Conservation (phyloP, 148 eudicot species). For the Chenopodium berlandieri region DNA sequence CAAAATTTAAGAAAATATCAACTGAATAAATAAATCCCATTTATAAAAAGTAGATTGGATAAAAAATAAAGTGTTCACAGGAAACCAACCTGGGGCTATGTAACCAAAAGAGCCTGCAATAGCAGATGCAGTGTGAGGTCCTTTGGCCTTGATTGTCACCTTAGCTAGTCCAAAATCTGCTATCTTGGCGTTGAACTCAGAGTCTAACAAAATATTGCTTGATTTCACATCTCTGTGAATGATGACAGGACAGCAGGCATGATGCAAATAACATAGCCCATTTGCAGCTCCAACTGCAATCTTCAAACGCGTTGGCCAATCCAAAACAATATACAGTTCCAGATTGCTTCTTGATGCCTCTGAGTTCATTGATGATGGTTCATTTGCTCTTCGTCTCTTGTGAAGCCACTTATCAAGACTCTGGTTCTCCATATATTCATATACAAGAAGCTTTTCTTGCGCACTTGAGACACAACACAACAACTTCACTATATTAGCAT, state of each 20-base stretch:
- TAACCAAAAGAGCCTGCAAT: slow-evolving; percentile 76
- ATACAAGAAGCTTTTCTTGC: slow-evolving; percentile 54
- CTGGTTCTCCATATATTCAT: slow-evolving; percentile 70
- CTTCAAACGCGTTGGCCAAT: slow-evolving; percentile 57
- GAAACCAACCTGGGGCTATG: slow-evolving; percentile 53
- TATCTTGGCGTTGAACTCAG: slow-evolving; percentile 53
- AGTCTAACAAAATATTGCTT: slow-evolving; percentile 65
- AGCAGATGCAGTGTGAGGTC: slow-evolving; percentile 51
- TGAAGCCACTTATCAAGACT: slow-evolving; percentile 70
- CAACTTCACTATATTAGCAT: slow-evolving; percentile 66
- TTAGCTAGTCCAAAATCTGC: slow-evolving; percentile 77
- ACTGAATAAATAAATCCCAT: too few relatives aligned
- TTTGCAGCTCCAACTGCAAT: slow-evolving; percentile 68
- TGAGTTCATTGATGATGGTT: slow-evolving; percentile 30
- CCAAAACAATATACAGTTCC: slow-evolving; percentile 24
- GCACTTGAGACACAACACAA: slow-evolving; percentile 68
- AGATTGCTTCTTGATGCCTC: slow-evolving; percentile 8
- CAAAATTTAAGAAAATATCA: too few relatives aligned
- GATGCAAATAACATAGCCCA: slow-evolving; percentile 72
- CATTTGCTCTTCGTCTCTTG: slow-evolving; percentile 44
- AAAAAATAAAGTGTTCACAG: too few relatives aligned
- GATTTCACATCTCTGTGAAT: slow-evolving; percentile 71
- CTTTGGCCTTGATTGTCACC: slow-evolving; percentile 37
- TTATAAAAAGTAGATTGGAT: too few relatives aligned
- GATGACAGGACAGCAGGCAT: slow-evolving; percentile 55